These are phyloP conservation scores for Penstemon barbatus DNA, from an alignment of 257 asterid genomes.

Conservation along the genomic window DNA sequence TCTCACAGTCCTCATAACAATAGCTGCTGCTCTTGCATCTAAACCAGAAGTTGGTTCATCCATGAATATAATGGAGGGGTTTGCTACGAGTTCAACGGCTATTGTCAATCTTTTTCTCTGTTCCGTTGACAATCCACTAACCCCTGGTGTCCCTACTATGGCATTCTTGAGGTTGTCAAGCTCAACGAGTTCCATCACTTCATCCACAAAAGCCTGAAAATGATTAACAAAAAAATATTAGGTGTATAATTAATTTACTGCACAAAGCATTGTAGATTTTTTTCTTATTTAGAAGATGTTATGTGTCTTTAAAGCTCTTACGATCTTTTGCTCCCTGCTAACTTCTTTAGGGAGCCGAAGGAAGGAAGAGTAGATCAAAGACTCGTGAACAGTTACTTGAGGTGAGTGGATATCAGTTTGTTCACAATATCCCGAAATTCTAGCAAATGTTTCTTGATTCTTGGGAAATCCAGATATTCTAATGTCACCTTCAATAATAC, in stretches of 20 bases:
- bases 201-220: constrained; percentile 35
- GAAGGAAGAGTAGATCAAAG: constrained; percentile 41
- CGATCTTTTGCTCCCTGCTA: too few species aligned
- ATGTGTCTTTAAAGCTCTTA: too few species aligned
- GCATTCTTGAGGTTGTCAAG: constrained; percentile 40
- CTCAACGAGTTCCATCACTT: constrained; percentile 39
- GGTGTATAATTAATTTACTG: neutral
- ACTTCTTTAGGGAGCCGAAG: constrained; percentile 33
- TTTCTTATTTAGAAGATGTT: neutral
- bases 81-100: constrained; percentile 41
- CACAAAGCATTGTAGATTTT: constrained; percentile 24
- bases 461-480: constrained; percentile 41
- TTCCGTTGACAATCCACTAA: constrained; percentile 36
- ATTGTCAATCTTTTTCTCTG: constrained; percentile 37
- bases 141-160: constrained; percentile 32
- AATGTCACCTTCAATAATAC: constrained; percentile 38
- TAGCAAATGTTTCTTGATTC: constrained; percentile 37
- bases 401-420: constrained; percentile 44
- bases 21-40: constrained; percentile 42
- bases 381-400: constrained; percentile 42
- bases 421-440: constrained; percentile 43
- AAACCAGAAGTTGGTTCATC: constrained; percentile 39
- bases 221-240: neutral
- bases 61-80: constrained; percentile 38
- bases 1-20: constrained; percentile 36